Evolutionary conservation across 768 basidiomycete genomes (phyloP).

Genomic region (Guyanaporus albipodus): DNA sequence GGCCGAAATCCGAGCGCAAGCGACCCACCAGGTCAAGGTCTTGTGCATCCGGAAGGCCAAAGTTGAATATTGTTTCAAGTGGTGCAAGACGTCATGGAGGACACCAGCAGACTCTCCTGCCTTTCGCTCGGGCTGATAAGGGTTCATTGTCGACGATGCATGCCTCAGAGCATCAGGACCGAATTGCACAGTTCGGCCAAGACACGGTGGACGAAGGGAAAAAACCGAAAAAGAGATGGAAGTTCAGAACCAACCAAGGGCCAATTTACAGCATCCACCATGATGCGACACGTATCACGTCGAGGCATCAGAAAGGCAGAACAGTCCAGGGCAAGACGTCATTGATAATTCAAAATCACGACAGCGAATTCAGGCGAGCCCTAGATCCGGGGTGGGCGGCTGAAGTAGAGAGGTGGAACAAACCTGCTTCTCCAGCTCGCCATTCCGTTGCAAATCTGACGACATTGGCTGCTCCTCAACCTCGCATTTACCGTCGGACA

Average conservation of each 20-base stretch:
- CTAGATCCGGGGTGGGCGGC: conserved; percentile 38
- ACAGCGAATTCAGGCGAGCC: conserved; percentile 39
- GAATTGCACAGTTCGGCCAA: conserved; percentile 4
- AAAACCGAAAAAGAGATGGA: conserved; percentile 24
- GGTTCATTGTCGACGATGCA: conserved; percentile 5
- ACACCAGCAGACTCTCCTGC: conserved; percentile 39
- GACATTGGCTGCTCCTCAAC: conserved; percentile 2
- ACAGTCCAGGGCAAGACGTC: conserved; percentile 14
- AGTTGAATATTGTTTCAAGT: conserved; percentile 37
- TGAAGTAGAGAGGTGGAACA: conserved; percentile 33
- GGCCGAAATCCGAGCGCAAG: conserved; percentile 13
- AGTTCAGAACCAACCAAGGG: conserved; percentile 27
- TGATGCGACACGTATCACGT: conserved; percentile 36
- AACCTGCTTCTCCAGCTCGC: conserved; percentile 13
- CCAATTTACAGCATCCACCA: conserved; percentile 39
- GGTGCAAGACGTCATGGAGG: conserved; percentile 33
- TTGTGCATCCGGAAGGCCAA: conserved; percentile 8
- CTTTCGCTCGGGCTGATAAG: conserved; percentile 26
- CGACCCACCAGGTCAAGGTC: conserved; percentile 11
- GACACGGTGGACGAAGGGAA: conserved; percentile 4
- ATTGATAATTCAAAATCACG: conserved; percentile 43
- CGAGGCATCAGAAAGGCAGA: conserved; percentile 18
- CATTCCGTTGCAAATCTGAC: conserved; percentile 6
- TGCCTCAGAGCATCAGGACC: conserved; percentile 9
- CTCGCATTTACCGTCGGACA: conserved; percentile 15